Percentiles rank a stretch among this genome's conserved stretches.
phyloP scores from a whole-genome alignment of 371 early-diverging fungal species.

The Lichtheimia corymbifera region DNA sequence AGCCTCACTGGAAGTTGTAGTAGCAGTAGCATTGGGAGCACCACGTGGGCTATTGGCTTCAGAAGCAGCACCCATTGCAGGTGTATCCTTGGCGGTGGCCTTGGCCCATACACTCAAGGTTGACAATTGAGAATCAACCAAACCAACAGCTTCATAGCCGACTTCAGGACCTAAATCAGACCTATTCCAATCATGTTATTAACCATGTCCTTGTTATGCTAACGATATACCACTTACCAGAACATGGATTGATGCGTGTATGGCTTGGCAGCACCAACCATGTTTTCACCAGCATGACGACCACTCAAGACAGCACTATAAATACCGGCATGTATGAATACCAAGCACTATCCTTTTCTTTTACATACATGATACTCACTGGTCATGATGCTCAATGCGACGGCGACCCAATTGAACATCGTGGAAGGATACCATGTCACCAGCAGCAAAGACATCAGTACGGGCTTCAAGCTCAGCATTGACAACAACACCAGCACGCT shows the following conservation, averaged over 20 bases:
- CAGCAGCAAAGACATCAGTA: conserved; percentile 73
- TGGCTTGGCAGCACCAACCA: conserved; percentile 63
- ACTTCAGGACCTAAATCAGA: conserved; percentile 75
- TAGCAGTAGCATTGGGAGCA: conserved; percentile 29
- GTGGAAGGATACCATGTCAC: conserved; percentile 76
- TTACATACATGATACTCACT: conserved; percentile 24
- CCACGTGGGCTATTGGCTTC: conserved; percentile 38
- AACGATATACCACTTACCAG: conserved; percentile 44
- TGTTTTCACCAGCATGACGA: conserved; percentile 72
- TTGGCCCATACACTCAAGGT: conserved; percentile 79
- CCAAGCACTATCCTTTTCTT: not conserved
- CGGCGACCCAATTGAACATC: conserved; percentile 77
- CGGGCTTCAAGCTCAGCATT: conserved; percentile 80
- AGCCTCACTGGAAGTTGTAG: conserved; percentile 26
- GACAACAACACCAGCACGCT: conserved; percentile 70
- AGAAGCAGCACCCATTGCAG: conserved; percentile 42
- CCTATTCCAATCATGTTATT: conserved; percentile 11
- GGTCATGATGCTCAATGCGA: conserved; percentile 78
- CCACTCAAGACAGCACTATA: conserved; percentile 67
- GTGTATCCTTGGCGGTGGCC: conserved; percentile 53
- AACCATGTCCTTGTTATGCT: not conserved
- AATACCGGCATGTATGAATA: not conserved
- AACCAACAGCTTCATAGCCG: conserved; percentile 79
- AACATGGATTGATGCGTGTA: conserved; percentile 80
- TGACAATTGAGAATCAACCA: conserved; percentile 64